These are phyloP conservation scores for Rhexocercosporidium sp. DNA, from an alignment of 2,329 filamentous ascomycete genomes.

Conservation along the genomic window DNA sequence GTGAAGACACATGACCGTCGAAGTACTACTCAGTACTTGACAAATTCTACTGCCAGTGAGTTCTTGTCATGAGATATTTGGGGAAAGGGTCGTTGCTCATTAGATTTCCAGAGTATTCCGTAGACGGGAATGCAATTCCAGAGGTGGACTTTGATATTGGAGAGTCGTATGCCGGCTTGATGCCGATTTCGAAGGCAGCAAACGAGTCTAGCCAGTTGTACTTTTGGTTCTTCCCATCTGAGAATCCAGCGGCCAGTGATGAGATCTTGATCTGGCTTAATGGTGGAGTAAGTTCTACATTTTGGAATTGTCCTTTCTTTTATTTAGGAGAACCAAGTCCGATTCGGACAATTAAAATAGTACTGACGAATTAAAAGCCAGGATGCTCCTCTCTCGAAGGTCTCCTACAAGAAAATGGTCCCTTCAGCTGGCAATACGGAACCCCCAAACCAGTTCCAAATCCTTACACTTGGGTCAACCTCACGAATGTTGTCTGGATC, in stretches of 20 bases:
- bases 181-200: slow-evolving; percentile 59
- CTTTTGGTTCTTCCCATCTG: slow-evolving; percentile 71
- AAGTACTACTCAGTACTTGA: slow-evolving; percentile 31
- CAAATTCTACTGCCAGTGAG: slow-evolving; percentile 37
- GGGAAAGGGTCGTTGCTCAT: neutral
- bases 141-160: slow-evolving; percentile 73
- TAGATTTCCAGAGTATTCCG: slow-evolving; percentile 57
- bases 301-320: neutral
- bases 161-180: slow-evolving; percentile 66
- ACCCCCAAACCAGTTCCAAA: slow-evolving; percentile 54
- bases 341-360: neutral
- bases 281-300: slow-evolving; percentile 46
- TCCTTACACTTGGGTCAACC: slow-evolving; percentile 39
- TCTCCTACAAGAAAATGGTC: slow-evolving; percentile 78
- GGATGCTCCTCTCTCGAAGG: slow-evolving; percentile 68
- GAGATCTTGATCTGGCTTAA: slow-evolving; percentile 65
- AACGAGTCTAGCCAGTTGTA: slow-evolving; percentile 60
- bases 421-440: slow-evolving; percentile 68
- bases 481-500: slow-evolving; percentile 41
- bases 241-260: slow-evolving; percentile 53
- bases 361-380: slow-evolving; percentile 45
- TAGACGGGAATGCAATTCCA: slow-evolving; percentile 68
- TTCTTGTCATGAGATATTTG: neutral
- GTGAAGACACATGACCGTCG: slow-evolving; percentile 17
- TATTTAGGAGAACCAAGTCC: neutral